Base-by-base conservation (phyloP, 805 yeast genomes). In the Yamadazyma laniorum region DNA sequence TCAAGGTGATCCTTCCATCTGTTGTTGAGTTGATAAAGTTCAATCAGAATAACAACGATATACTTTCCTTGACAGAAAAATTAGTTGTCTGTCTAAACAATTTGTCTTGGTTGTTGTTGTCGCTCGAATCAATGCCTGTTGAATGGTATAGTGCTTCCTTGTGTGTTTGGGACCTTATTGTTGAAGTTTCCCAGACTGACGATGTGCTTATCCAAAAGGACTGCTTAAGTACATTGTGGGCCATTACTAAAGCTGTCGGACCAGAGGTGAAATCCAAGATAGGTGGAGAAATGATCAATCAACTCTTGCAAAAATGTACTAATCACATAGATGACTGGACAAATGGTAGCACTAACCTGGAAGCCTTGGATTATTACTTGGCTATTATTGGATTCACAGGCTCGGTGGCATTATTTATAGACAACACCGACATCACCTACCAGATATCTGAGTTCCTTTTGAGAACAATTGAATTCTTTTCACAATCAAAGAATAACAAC, bases 81-180 rank as follows among this genome's bases (percentile, higher is more conserved):
- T 69, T 79, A 5, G 61, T 86, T 34, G 70, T 78, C 11, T 80
- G 85, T 6, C 69, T 88, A 55, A 88, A 86, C 60, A 90, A 90
- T 52, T 56, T 83, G 37, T 56, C 77, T 28, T 82, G 90, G 89
- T 61, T 81, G 19, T 52, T 74, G 41, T 51, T 62, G 25, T 53
- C 70, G 3, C 37, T 51, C 30, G 58, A 61, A 25, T 36, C 51
- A 12, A 51, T 58, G 34, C 68, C 72, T 1, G 56, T 58, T 4
- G 54, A 48, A 29, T 76, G 81, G 80, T 65, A 37, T 40, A 52
- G 48, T 7, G 40, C 39, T 13, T 48, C 57, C 15, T 38, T 52
- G 1, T 41, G 49, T 11, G 35, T 67, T n/a, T 67, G 72, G 70
- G 59, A 58, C 25, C 37, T 52, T 2, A 42, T 49, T 12, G 16